These are phyloP conservation scores for Nemania abortiva DNA, from an alignment of 2,329 filamentous ascomycete genomes.

Conservation along the genomic window DNA sequence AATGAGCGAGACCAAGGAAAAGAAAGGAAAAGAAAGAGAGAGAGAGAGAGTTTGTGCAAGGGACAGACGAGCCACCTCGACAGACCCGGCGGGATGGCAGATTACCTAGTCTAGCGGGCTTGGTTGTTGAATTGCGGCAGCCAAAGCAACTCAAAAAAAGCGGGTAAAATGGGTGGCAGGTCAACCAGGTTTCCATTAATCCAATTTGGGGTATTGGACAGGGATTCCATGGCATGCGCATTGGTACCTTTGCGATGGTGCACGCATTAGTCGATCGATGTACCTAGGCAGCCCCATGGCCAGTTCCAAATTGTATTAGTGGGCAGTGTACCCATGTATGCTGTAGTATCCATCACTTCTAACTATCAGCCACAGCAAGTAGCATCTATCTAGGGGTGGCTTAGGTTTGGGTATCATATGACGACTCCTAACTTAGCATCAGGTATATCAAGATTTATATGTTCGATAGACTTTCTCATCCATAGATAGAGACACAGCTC, in stretches of 20 bases:
- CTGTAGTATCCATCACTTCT: background rate
- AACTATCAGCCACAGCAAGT: slow-evolving; percentile 1
- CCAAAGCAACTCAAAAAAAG: slow-evolving; percentile 41
- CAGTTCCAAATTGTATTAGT: too few relatives aligned
- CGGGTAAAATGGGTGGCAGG: slow-evolving; percentile 50
- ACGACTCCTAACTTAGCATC: background rate
- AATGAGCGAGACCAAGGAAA: slow-evolving; percentile 21
- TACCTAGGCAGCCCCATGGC: too few relatives aligned
- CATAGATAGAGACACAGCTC: too few relatives aligned
- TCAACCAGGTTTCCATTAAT: slow-evolving; percentile 43
- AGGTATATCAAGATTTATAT: too few relatives aligned
- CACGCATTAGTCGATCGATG: background rate
- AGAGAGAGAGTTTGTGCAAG: slow-evolving; percentile 11
- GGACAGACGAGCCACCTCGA: slow-evolving; percentile 27
- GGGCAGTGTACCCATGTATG: too few relatives aligned
- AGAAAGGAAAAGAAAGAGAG: slow-evolving; percentile 14
- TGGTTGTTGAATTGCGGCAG: slow-evolving; percentile 32
- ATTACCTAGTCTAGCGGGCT: slow-evolving; percentile 30
- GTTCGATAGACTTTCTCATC: too few relatives aligned
- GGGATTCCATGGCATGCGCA: slow-evolving; percentile 6
- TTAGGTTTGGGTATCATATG: background rate
- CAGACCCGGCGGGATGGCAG: slow-evolving; percentile 20
- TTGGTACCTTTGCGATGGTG: slow-evolving; percentile 19
- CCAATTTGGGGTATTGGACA: slow-evolving; percentile 24
- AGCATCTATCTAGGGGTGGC: slow-evolving; percentile 9